Percentiles rank a stretch among this genome's conserved stretches.
These are phyloP conservation scores for Amaranthus tricolor DNA, from an alignment of 179 eudicot species.

Conservation along the genomic window DNA sequence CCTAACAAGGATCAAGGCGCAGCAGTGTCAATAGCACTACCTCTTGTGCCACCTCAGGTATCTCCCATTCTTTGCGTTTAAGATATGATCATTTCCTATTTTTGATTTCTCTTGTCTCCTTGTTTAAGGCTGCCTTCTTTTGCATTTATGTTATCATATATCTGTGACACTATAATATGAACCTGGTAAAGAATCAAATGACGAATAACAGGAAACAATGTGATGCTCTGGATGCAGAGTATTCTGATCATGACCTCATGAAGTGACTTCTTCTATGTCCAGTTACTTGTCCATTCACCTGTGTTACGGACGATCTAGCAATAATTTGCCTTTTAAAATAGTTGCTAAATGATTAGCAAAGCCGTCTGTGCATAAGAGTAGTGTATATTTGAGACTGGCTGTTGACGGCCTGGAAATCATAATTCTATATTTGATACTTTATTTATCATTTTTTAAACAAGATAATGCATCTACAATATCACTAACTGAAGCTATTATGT, in stretches of 20 bases:
- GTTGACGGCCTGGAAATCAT: background rate
- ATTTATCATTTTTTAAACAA: background rate
- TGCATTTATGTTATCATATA: background rate
- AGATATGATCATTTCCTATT: background rate
- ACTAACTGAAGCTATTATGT: background rate
- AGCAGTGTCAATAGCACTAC: conserved; percentile 24
- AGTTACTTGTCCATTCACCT: background rate
- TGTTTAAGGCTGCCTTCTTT: background rate
- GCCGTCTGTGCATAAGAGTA: too few species aligned
- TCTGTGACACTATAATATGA: background rate
- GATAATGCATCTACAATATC: background rate
- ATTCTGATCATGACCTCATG: background rate
- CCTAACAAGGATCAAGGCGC: conserved; percentile 27
- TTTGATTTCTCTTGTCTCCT: background rate
- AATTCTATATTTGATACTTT: background rate
- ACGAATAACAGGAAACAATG: background rate
- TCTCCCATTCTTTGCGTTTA: conserved; percentile 3
- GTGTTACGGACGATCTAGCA: background rate
- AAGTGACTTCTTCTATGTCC: background rate
- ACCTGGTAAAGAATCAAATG: background rate
- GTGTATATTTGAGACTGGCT: background rate
- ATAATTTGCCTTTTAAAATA: background rate
- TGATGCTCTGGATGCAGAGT: background rate
- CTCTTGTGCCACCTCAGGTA: conserved; percentile 48
- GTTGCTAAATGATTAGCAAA: too few species aligned